Evolutionary conservation across 177 flowering plant genomes (phyloP), one percentile per base, ranked within the genome.

Genomic region (Vitis hybrid): DNA sequence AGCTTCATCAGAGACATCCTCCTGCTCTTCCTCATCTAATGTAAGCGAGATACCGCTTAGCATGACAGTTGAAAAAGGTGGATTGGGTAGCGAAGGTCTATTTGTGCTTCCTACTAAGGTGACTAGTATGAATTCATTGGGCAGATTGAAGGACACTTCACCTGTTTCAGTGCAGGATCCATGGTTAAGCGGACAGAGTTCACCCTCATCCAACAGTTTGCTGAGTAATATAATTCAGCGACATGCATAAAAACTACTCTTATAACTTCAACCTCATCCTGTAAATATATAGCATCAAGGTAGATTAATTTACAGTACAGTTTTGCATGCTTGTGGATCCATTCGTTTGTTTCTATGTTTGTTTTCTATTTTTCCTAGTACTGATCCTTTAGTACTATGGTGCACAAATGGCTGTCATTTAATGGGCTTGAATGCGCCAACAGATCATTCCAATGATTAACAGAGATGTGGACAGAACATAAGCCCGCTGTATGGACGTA

Each of bases 141-240:
- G 79, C 3, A 63, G 50, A 39, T 11, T 50, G 55, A 78, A 70
- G 64, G 78, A 78, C 39, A 26, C 51, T 70, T 86, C 92, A 1
- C 89, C 88, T 12, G 72, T 80, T 70, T 91, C 93, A 7, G 81
- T 78, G 50, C 80, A 80, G 77, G 85, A 84, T 60, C 60, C 86
- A 1, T 91, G 91, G 89, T 53, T 71, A 31, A 89, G 89, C 72
- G 89, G 80, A 48, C 80, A 79, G 26, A 88, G 91, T 70, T 87
- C 97, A 49, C 87, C 90, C 66, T 91, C 94, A 13, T 69, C 88
- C n/a, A 84, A 68, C 71, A 80, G 88, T 70, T 74, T 87, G 81
- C 76, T 87, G 19, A 77, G 63, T 58, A 78, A 83, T 75, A 76
- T 56, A 45, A 52, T 78, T 66, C 77, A 57, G 16, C 83, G 72